A percentile compares a stretch with the other conserved stretches of the same genome.
These are phyloP conservation scores for Laguncularia racemosa DNA, from an alignment of 345 rosid species.

Conservation along the genomic window DNA sequence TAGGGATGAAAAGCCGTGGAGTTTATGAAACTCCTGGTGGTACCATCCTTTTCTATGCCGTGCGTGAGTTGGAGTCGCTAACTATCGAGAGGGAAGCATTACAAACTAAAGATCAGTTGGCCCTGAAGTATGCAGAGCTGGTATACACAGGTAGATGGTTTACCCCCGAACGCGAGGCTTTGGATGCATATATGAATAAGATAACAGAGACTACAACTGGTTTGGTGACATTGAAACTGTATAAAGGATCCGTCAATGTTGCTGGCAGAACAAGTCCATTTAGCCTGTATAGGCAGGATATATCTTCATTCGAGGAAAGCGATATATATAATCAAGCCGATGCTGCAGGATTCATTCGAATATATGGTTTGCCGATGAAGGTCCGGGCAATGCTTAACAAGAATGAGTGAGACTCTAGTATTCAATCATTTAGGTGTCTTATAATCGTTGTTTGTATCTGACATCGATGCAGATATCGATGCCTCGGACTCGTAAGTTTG, in stretches of 20 bases:
- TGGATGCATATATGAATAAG: slow-evolving; percentile 87
- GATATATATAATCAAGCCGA: slow-evolving; percentile 84
- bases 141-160: slow-evolving; percentile 98
- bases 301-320: slow-evolving; percentile 81
- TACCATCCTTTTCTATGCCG: slow-evolving; percentile 74
- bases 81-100: slow-evolving; percentile 81
- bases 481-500: no score
- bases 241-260: slow-evolving; percentile 66
- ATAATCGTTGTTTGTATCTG: no score
- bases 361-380: slow-evolving; percentile 80
- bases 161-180: slow-evolving; percentile 70
- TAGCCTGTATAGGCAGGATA: slow-evolving; percentile 83
- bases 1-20: slow-evolving; percentile 95
- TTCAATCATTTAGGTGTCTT: no score
- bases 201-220: slow-evolving; percentile 69
- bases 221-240: slow-evolving; percentile 63
- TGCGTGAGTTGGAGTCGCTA: slow-evolving; percentile 71
- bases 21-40: slow-evolving; percentile 99
- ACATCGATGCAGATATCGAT: no score
- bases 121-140: slow-evolving; percentile 81
- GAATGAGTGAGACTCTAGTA: slow-evolving; percentile 12
- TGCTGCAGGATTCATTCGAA: slow-evolving; percentile 76
- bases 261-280: slow-evolving; percentile 59
- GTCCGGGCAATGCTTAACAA: slow-evolving; percentile 78
- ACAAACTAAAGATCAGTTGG: slow-evolving; percentile 68